Evolutionary conservation across 2,329 filamentous ascomycete genomes (phyloP).

Genomic region (Arthrobotrys entomopaga): DNA sequence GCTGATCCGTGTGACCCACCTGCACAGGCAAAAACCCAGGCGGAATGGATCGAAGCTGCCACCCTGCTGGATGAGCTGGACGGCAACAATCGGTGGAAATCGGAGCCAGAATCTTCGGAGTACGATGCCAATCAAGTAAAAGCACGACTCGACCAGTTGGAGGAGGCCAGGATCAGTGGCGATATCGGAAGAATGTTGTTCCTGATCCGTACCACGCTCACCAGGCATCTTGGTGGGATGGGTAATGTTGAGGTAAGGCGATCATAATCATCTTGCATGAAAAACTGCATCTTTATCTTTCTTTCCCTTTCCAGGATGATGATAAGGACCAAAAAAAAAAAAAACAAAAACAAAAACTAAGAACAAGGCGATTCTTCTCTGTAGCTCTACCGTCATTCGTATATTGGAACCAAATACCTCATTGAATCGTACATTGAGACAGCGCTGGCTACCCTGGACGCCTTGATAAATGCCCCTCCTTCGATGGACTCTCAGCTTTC

Average conservation of each 20-base stretch:
- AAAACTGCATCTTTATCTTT: no score
- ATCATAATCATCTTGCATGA: not conserved
- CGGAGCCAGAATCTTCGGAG: conserved; percentile 72
- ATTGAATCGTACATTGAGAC: conserved; percentile 89
- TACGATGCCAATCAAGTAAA: conserved; percentile 78
- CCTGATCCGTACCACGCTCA: conserved; percentile 80
- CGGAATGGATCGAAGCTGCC: conserved; percentile 80
- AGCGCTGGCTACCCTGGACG: conserved; percentile 76
- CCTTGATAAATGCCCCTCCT: conserved; percentile 70
- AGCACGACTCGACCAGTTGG: conserved; percentile 75
- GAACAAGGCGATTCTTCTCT: not conserved
- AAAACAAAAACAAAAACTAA: not conserved
- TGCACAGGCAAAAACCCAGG: conserved; percentile 72
- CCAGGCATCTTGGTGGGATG: conserved; percentile 85
- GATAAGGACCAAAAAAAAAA: not conserved
- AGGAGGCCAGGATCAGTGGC: conserved; percentile 75
- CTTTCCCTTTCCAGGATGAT: not conserved
- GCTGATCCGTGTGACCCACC: conserved; percentile 41
- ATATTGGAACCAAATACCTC: conserved; percentile 84
- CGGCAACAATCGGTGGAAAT: conserved; percentile 83
- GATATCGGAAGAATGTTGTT: conserved; percentile 82
- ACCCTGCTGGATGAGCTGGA: conserved; percentile 81
- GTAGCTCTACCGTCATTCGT: conserved; percentile 79
- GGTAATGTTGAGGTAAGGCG: conserved; percentile 71
- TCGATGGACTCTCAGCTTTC: conserved; percentile 59